These are phyloP conservation scores for Rhododendron kiyosumense DNA, from an alignment of 148 eudicot species.

Conservation along the genomic window DNA sequence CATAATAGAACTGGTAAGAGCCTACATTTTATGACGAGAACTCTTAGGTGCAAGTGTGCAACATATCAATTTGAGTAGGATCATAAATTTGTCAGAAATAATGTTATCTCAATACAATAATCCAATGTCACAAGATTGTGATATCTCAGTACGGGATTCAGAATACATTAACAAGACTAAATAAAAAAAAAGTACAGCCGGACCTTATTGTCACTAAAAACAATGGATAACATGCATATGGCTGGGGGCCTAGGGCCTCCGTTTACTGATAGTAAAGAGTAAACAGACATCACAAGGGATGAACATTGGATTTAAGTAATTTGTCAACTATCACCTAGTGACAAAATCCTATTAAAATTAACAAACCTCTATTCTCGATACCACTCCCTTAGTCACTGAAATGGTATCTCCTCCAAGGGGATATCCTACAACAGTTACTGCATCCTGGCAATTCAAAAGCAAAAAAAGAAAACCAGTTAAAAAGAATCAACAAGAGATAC, in stretches of 20 bases:
- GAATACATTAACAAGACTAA: background rate
- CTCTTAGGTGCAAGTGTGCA: background rate
- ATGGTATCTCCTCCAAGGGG: slow-evolving; percentile 99
- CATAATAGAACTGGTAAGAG: slow-evolving; percentile 15
- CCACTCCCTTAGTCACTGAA: slow-evolving; percentile 97
- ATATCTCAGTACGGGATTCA: background rate
- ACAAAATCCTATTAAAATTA: background rate
- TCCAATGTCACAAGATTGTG: background rate
- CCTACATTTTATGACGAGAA: background rate
- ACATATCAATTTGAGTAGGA: background rate
- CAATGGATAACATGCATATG: background rate
- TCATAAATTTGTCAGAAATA: background rate
- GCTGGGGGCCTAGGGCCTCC: background rate
- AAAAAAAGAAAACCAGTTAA: background rate
- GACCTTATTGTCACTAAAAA: background rate
- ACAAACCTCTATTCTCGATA: slow-evolving; percentile 93
- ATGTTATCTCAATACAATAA: background rate
- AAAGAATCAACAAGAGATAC: background rate
- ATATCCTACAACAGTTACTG: slow-evolving; percentile 98
- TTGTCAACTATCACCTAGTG: background rate
- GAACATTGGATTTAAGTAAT: background rate
- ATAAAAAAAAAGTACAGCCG: background rate
- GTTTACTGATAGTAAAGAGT: background rate
- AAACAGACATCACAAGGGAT: background rate
- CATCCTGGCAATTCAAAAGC: slow-evolving; percentile 52